Evolutionary conservation across 768 basidiomycete species (phyloP).

Genomic region (Xerocomus spinulosus): DNA sequence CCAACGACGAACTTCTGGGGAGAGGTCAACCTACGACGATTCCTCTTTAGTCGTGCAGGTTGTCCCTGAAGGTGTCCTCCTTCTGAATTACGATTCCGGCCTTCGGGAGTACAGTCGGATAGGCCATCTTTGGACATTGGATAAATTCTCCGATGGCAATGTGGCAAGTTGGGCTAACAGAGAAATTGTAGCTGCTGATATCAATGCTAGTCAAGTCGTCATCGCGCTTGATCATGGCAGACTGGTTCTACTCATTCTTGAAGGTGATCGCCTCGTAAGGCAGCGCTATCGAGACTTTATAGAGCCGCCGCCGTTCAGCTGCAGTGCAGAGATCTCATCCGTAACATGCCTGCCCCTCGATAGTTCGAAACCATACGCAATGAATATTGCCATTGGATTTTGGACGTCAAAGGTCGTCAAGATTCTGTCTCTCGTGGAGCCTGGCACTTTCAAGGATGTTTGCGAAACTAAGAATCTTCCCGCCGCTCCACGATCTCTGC

Average conservation of each 20-base stretch:
- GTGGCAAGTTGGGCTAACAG: conserved; percentile 23
- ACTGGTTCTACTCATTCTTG: conserved; percentile 48
- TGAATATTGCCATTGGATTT: conserved; percentile 59
- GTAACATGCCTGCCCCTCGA: conserved; percentile 62
- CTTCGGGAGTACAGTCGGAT: conserved; percentile 40
- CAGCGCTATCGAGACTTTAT: conserved; percentile 22
- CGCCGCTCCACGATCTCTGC: conserved; percentile 41
- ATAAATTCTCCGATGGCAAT: conserved; percentile 24
- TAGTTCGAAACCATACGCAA: conserved; percentile 41
- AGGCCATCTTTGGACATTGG: conserved; percentile 38
- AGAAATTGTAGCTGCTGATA: conserved; percentile 62
- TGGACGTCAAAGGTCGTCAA: conserved; percentile 69
- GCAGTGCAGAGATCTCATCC: conserved; percentile 57
- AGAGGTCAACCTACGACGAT: conserved; percentile 32
- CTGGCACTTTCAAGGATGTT: conserved; percentile 16
- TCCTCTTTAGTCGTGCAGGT: conserved; percentile 70
- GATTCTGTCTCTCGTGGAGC: conserved; percentile 41
- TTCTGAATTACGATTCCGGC: conserved; percentile 52
- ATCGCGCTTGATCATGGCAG: conserved; percentile 54
- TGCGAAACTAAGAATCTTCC: conserved; percentile 32
- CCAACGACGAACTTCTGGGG: conserved; percentile 23
- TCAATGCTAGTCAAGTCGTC: conserved; percentile 65
- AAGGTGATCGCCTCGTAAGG: conserved; percentile 35
- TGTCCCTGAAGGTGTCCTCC: conserved; percentile 49
- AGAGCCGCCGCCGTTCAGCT: conserved; percentile 15